Evolutionary conservation across 164 flowering plant species (phyloP).

Genomic region (Stephania cephalantha): DNA sequence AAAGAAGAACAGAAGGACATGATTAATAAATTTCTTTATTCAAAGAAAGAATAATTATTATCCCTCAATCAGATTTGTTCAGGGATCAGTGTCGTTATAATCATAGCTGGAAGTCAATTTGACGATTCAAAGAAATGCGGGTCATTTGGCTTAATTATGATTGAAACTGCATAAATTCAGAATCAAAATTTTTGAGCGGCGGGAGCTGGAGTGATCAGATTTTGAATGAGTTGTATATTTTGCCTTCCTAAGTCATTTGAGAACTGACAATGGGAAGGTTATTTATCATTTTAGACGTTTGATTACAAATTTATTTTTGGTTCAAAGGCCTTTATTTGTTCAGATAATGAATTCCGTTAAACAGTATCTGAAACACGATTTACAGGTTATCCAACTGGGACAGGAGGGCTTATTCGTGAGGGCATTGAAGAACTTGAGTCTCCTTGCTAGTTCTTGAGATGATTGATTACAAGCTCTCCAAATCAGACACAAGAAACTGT

Average conservation of each 20-base stretch:
- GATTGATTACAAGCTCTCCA: too few relatives aligned
- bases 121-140: not conserved
- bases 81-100: not conserved
- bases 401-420: too few relatives aligned
- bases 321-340: not conserved
- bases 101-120: not conserved
- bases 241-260: not conserved
- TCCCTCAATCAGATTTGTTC: not conserved
- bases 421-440: too few relatives aligned
- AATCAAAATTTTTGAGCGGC: not conserved
- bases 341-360: not conserved
- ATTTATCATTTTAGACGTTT: not conserved
- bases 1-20: slow-evolving; percentile 51
- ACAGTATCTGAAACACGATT: too few relatives aligned
- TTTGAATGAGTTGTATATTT: slow-evolving; percentile 1
- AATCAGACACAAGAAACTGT: too few relatives aligned
- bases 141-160: not conserved
- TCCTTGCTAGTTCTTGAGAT: too few relatives aligned
- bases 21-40: not conserved
- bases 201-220: not conserved
- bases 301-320: not conserved
- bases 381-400: too few relatives aligned
- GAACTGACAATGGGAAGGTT: not conserved
- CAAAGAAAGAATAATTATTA: not conserved
- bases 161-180: not conserved